Conservation (phyloP, 176 grass and related monocot genomes). For the Hsuehochloa calcarea region DNA sequence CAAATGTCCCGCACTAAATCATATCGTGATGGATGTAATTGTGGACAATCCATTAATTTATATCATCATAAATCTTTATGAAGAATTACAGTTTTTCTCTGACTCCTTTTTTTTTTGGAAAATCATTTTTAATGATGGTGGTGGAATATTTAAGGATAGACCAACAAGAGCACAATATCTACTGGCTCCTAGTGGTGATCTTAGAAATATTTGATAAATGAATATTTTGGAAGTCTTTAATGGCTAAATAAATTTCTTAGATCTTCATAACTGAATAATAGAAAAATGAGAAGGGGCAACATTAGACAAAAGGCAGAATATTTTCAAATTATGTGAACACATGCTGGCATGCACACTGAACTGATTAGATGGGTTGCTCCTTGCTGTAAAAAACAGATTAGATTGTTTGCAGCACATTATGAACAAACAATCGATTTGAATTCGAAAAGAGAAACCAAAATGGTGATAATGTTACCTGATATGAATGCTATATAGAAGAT, state of each 20-base stretch:
- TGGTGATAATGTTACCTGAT: neutral
- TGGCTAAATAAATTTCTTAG: neutral
- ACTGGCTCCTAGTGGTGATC: neutral
- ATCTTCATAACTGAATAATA: slow-evolving; percentile 8
- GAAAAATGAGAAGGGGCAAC: neutral
- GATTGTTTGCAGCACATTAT: neutral
- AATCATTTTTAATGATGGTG: neutral
- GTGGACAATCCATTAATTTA: neutral
- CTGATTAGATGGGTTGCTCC: neutral
- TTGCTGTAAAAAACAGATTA: neutral
- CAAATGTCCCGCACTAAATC: neutral
- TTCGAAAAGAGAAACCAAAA: neutral
- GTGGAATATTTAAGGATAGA: neutral
- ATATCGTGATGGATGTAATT: neutral
- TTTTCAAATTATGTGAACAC: neutral
- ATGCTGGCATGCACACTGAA: slow-evolving; percentile 9
- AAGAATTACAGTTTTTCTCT: neutral
- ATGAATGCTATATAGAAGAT: neutral
- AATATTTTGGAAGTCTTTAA: neutral
- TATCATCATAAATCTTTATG: neutral
- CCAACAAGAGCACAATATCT: neutral
- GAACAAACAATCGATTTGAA: neutral
- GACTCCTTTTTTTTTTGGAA: neutral
- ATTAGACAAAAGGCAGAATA: neutral
- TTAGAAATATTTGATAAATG: slow-evolving; percentile 4